Base-by-base conservation (phyloP, 2,329 filamentous ascomycete genomes). In the Ophiobolus disseminans region DNA sequence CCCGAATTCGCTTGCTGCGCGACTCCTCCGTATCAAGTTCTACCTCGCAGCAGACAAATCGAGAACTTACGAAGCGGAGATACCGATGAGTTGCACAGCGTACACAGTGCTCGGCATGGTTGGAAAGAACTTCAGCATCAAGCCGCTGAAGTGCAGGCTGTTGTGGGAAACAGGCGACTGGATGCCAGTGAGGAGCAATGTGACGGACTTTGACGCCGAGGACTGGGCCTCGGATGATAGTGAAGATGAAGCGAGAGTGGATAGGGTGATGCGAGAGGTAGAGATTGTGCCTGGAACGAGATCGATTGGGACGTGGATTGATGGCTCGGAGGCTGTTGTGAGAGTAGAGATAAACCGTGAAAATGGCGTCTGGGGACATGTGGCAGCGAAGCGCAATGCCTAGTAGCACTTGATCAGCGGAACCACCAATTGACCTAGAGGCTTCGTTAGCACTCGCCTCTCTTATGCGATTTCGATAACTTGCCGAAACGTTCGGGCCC, bases 121-220 rank as follows among this genome's bases (percentile, higher is more conserved):
- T 0, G 88, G 86, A 0, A 86, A 83, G 57, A 70, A 87, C n/a
- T 90, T 95, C 63, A 78, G 75, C 1, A 60, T 89, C 9, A 74
- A 80, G 37, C 88, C 91, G 0, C 78, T 90, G 54, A 75, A 75
- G 32, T 75, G 93, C 51, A 81, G 79, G 31, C 72, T 97, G 39
- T 76, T 94, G 0, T 96, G 90, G 88, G 91, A 96, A 75, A 96
- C 91, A 7, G 90, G 90, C 16, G 92, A 97, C 72, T 90, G 88
- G 85, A 91, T 96, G 70, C 90, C 90, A 0, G 86, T 91, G 0
- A 57, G 62, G 82, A 57, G 82, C 3, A 82, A 7, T 80, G 82
- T 52, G 83, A 85, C 58, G 80, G 85, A 53, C 80, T 83, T 50
- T 4, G 80, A 81, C 22, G 84, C 84, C 4, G 49, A 57, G 34